A percentile compares a stretch with the other conserved stretches of the same genome.
Conservation (phyloP, 2,329 filamentous ascomycete species). For the Microsporum canis region DNA sequence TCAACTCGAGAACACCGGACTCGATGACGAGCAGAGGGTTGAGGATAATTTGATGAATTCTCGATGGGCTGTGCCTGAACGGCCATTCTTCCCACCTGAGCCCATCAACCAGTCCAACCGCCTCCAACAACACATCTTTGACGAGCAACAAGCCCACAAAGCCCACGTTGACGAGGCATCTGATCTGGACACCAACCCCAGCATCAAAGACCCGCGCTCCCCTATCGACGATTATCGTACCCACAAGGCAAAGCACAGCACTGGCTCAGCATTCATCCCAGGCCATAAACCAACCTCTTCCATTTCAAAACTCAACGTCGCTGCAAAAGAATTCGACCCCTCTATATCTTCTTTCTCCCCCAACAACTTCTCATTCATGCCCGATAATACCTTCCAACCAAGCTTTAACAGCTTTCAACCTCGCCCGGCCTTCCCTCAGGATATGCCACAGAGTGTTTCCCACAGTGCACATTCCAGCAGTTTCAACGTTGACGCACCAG, state of each 20-base stretch:
- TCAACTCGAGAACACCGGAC: constrained; percentile 67
- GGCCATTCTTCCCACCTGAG: constrained; percentile 10
- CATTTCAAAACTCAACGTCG: constrained; percentile 64
- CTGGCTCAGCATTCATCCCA: constrained; percentile 25
- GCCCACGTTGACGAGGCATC: constrained; percentile 42
- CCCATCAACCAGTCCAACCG: constrained; percentile 19
- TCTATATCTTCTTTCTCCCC: constrained; percentile 36
- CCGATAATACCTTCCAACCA: constrained; percentile 34
- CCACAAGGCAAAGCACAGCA: constrained; percentile 9
- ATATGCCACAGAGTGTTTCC: constrained; percentile 21
- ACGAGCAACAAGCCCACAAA: constrained; percentile 18
- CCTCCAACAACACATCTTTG: constrained; percentile 27
- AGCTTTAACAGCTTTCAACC: constrained; percentile 19
- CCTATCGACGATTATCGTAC: constrained; percentile 5
- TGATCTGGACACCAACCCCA: constrained; percentile 63
- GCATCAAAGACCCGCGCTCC: constrained; percentile 47
- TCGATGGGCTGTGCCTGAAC: constrained; percentile 28
- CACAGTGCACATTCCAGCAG: constrained; percentile 32
- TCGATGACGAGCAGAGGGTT: constrained; percentile 57
- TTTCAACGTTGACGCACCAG: constrained; percentile 59
- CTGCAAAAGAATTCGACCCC: constrained; percentile 74
- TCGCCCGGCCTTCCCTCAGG: constrained; percentile 23
- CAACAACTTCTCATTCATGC: constrained; percentile 32
- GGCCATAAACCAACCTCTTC: constrained; percentile 59
- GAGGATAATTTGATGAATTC: constrained; percentile 25